Percentiles rank a stretch among this genome's conserved stretches.
Conservation (phyloP, 2,329 filamentous ascomycete species). For the Fusarium pseudonygamai region DNA sequence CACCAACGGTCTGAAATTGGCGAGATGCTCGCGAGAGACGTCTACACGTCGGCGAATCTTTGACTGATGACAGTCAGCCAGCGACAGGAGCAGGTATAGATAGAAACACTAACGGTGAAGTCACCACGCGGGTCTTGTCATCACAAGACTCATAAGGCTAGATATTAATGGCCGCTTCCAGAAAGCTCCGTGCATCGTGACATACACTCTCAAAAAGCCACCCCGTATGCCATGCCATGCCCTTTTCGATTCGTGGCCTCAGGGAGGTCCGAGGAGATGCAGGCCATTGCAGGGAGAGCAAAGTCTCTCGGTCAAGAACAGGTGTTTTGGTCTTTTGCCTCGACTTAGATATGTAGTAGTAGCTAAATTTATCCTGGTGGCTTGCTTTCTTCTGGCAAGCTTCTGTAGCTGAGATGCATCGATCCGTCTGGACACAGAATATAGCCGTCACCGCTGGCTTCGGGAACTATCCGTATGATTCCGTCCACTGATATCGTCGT, state of each 20-base stretch:
- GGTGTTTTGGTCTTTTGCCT: background rate
- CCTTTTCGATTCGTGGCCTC: background rate
- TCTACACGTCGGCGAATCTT: background rate
- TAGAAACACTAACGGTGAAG: background rate
- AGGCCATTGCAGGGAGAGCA: background rate
- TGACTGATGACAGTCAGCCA: background rate
- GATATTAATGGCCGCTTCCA: background rate
- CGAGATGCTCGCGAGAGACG: background rate
- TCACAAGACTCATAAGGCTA: slow-evolving; percentile 16
- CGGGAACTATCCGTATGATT: background rate
- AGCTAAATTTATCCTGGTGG: slow-evolving; percentile 27
- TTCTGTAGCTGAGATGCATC: slow-evolving; percentile 12
- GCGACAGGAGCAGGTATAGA: background rate
- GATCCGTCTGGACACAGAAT: slow-evolving; percentile 3
- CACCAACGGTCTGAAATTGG: background rate
- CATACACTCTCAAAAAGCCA: background rate
- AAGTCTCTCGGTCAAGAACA: background rate
- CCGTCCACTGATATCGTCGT: background rate
- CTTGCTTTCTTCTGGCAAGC: slow-evolving; percentile 5
- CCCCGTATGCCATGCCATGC: background rate
- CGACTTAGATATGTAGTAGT: background rate
- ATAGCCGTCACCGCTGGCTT: slow-evolving; percentile 4
- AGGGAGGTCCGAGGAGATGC: slow-evolving; percentile 5
- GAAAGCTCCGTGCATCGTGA: background rate
- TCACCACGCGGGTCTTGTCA: background rate